Conservation (phyloP, 2,329 filamentous ascomycete genomes). For the Fusarium papillatum region DNA sequence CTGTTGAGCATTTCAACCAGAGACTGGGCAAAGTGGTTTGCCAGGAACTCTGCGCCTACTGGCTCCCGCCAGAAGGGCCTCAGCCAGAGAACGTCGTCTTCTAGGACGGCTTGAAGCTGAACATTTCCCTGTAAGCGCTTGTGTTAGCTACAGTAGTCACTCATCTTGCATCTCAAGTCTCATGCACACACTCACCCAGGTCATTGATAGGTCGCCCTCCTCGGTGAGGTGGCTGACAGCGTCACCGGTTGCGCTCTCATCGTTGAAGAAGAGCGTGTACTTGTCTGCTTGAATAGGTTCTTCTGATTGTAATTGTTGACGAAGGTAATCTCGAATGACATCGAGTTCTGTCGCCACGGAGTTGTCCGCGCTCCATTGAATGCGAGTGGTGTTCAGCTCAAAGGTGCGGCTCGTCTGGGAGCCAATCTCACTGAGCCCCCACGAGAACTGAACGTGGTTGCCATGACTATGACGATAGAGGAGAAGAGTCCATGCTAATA, state of each 20-base stretch:
- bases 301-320: conserved; percentile 26
- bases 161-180: not conserved
- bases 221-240: conserved; percentile 19
- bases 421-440: conserved; percentile 34
- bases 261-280: conserved; percentile 38
- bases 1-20: conserved; percentile 42
- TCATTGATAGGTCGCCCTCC: conserved; percentile 26
- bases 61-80: conserved; percentile 41
- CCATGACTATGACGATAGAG: conserved; percentile 41
- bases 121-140: conserved; percentile 35
- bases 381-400: conserved; percentile 37
- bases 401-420: conserved; percentile 28
- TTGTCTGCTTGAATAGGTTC: conserved; percentile 4
- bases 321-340: conserved; percentile 28
- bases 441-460: conserved; percentile 39
- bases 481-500: conserved; percentile 41
- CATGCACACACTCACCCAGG: conserved; percentile 34
- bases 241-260: conserved; percentile 33
- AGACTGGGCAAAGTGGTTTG: conserved; percentile 39
- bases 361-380: conserved; percentile 34
- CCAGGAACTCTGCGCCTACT: conserved; percentile 39
- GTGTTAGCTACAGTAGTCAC: conserved; percentile 10
- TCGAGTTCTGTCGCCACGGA: conserved; percentile 34
- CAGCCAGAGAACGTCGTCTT: conserved; percentile 34
- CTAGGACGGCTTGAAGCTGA: conserved; percentile 36